Evolutionary conservation across 192 early-diverging fungal species (phyloP).

Genomic region (Rhizophagus clarus): DNA sequence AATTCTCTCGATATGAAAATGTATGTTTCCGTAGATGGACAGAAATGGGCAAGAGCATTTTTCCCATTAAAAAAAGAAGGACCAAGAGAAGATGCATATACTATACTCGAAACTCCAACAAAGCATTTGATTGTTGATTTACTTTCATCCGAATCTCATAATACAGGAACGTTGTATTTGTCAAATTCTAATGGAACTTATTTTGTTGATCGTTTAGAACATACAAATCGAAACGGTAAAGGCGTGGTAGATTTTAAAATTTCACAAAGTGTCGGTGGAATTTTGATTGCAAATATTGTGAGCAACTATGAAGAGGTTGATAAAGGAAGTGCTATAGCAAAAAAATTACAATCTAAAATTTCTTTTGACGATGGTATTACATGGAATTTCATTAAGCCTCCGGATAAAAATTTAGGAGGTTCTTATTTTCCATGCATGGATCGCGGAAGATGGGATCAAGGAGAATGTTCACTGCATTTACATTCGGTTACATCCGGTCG

Average conservation of each 20-base stretch:
- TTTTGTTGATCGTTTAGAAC: conserved; percentile 76
- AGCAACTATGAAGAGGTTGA: conserved; percentile 70
- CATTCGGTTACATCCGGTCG: conserved; percentile 77
- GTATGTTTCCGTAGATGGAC: conserved; percentile 38
- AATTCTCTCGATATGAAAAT: conserved; percentile 34
- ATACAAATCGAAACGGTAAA: conserved; percentile 73
- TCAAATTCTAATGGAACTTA: conserved; percentile 91
- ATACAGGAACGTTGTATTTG: conserved; percentile 72
- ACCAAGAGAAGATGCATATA: conserved; percentile 74
- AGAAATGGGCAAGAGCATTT: conserved; percentile 43
- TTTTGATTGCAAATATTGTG: conserved; percentile 85
- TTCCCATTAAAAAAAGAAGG: conserved; percentile 52
- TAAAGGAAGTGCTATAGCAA: conserved; percentile 38
- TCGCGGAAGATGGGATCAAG: conserved; percentile 38
- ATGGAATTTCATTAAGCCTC: conserved; percentile 76
- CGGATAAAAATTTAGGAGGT: conserved; percentile 58
- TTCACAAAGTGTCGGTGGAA: conserved; percentile 78
- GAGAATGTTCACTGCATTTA: conserved; percentile 81
- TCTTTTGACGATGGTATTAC: conserved; percentile 85
- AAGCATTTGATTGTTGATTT: conserved; percentile 80
- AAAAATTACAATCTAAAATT: conserved; percentile 71
- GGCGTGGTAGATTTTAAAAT: conserved; percentile 93
- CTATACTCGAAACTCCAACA: conserved; percentile 80
- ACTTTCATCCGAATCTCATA: conserved; percentile 43
- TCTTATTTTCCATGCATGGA: conserved; percentile 57